Percentiles rank a stretch among this genome's conserved stretches.
Conservation (phyloP, 208 protist species). For the Cochliopodium minus region DNA sequence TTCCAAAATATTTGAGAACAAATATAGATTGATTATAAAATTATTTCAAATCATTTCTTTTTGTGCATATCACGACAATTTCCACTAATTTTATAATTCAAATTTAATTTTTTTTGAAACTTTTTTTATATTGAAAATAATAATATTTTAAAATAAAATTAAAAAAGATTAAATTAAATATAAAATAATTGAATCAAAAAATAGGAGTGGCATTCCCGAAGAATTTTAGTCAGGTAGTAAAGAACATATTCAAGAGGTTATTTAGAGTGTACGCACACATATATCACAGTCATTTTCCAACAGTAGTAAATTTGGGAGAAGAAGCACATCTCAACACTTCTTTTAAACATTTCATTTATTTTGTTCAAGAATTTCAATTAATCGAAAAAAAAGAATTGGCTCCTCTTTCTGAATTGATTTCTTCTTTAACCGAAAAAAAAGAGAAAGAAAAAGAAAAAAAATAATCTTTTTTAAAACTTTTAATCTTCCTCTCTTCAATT, state of each 20-base stretch:
- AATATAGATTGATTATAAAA: no score
- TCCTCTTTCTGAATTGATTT: no score
- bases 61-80: background rate
- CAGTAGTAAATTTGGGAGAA: constrained; percentile 75
- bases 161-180: no score
- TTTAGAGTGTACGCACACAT: constrained; percentile 97
- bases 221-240: constrained; percentile 46
- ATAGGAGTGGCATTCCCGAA: constrained; percentile 39
- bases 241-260: constrained; percentile 86
- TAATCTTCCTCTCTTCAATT: no score
- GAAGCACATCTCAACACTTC: constrained; percentile 92
- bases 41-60: background rate
- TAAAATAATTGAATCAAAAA: background rate
- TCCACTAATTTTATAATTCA: background rate
- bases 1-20: no score
- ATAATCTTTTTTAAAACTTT: no score
- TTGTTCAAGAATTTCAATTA: constrained; percentile 52
- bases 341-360: constrained; percentile 74
- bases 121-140: no score
- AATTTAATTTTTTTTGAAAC: no score
- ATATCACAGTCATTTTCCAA: constrained; percentile 88
- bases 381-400: constrained; percentile 38
- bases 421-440: no score
- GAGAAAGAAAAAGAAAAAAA: no score
- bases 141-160: no score